These are phyloP conservation scores for Eutrema heterophyllum DNA, from an alignment of 345 rosid species.

Conservation along the genomic window DNA sequence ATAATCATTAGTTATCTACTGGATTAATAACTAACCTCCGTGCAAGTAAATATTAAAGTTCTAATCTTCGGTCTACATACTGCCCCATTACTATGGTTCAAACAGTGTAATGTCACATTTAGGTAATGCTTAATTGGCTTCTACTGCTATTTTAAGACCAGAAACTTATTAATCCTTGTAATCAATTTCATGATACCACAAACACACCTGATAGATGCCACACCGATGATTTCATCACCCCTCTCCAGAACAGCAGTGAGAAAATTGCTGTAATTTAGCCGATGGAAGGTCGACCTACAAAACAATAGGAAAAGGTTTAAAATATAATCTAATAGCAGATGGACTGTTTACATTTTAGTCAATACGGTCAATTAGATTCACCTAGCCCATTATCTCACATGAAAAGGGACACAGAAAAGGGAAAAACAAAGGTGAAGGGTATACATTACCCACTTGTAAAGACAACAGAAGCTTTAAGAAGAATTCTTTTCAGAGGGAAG, in stretches of 20 bases:
- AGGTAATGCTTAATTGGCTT: neutral
- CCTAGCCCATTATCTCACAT: neutral
- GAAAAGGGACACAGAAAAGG: neutral
- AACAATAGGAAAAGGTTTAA: constrained; percentile 9
- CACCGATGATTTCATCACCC: constrained; percentile 79
- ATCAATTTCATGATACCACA: constrained; percentile 1
- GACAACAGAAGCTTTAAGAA: neutral
- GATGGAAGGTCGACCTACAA: constrained; percentile 79
- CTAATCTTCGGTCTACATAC: neutral
- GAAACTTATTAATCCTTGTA: neutral
- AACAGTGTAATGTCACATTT: neutral
- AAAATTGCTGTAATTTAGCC: constrained; percentile 73
- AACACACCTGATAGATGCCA: constrained; percentile 82
- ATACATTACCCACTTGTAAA: neutral
- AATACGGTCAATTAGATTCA: neutral
- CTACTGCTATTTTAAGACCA: neutral
- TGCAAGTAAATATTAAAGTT: neutral
- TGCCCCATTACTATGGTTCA: neutral
- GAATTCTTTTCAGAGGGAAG: neutral
- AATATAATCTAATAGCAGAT: neutral
- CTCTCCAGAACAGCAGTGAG: constrained; percentile 72
- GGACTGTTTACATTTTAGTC: neutral
- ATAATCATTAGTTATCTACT: neutral
- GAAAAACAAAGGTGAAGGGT: neutral
- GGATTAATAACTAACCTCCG: neutral